A percentile compares a stretch with the other conserved stretches of the same genome.
phyloP scores from a whole-genome alignment of 805 yeast species.

The Barnettozyma sucrosica region DNA sequence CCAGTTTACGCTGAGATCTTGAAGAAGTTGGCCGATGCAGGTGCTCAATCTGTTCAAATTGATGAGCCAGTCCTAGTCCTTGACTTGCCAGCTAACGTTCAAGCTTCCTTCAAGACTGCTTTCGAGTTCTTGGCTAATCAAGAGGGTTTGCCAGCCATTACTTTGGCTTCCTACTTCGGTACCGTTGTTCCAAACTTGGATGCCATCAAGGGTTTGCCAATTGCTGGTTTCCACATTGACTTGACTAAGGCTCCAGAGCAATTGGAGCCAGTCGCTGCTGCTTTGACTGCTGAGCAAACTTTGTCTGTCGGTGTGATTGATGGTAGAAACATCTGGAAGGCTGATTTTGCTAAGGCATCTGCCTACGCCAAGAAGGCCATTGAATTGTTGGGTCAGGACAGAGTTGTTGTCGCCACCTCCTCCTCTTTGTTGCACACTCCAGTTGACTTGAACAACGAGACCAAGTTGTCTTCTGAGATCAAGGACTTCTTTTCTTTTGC shows the following conservation, averaged over 20 bases:
- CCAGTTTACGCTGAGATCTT: slow-evolving; percentile 92
- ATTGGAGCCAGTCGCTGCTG: slow-evolving; percentile 71
- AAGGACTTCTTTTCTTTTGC: slow-evolving; percentile 99
- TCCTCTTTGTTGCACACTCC: slow-evolving; percentile 98
- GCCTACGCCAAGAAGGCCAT: slow-evolving; percentile 77
- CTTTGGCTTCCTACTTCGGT: slow-evolving; percentile 93
- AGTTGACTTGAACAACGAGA: slow-evolving; percentile 89
- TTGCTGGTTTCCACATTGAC: slow-evolving; percentile 94
- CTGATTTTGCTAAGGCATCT: slow-evolving; percentile 85
- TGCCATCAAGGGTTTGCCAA: slow-evolving; percentile 87
- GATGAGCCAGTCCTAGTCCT: slow-evolving; percentile 97
- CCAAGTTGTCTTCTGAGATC: slow-evolving; percentile 83
- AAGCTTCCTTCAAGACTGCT: slow-evolving; percentile 85
- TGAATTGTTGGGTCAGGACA: slow-evolving; percentile 76
- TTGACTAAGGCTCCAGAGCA: slow-evolving; percentile 95
- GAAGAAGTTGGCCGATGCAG: slow-evolving; percentile 83
- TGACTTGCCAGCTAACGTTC: slow-evolving; percentile 80
- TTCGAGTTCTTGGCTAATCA: slow-evolving; percentile 67
- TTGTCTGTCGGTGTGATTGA: slow-evolving; percentile 96
- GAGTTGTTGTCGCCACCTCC: slow-evolving; percentile 88
- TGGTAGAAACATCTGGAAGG: slow-evolving; percentile 99
- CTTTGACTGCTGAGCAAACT: slow-evolving; percentile 64
- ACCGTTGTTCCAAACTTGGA: slow-evolving; percentile 94
- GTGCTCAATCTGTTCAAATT: slow-evolving; percentile 91
- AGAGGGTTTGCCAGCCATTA: slow-evolving; percentile 70